Conservation (phyloP, 2,329 filamentous ascomycete species). For the Phyllosticta capitalensis region DNA sequence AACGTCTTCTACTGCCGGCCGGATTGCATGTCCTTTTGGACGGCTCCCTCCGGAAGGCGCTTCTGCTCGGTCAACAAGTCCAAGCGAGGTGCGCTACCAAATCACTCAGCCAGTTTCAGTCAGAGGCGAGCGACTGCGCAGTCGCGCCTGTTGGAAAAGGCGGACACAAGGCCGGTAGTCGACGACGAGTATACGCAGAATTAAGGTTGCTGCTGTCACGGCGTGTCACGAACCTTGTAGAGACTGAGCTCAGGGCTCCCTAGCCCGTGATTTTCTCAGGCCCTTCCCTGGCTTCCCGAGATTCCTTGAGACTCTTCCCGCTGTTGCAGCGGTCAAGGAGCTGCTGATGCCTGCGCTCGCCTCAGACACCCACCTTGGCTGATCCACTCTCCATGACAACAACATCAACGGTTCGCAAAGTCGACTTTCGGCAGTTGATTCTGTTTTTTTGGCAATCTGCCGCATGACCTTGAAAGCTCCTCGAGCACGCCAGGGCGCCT, state of each 20-base stretch:
- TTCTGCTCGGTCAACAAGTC: background rate
- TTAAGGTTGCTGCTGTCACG: constrained; percentile 12
- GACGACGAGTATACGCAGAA: background rate
- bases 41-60: background rate
- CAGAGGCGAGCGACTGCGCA: background rate
- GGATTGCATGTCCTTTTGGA: background rate
- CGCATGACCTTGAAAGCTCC: constrained; percentile 9
- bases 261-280: constrained; percentile 12
- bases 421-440: no score
- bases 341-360: constrained; percentile 5
- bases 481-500: background rate
- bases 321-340: constrained; percentile 4
- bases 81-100: background rate
- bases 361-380: background rate
- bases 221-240: constrained; percentile 10
- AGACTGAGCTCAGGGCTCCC: constrained; percentile 7
- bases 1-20: no score
- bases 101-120: background rate
- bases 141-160: background rate
- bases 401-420: background rate
- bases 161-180: background rate
- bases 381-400: background rate
- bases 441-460: background rate
- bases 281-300: constrained; percentile 13
- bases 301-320: constrained; percentile 12